These are phyloP conservation scores for Boletus fagicola DNA, from an alignment of 768 basidiomycete genomes.

Conservation along the genomic window DNA sequence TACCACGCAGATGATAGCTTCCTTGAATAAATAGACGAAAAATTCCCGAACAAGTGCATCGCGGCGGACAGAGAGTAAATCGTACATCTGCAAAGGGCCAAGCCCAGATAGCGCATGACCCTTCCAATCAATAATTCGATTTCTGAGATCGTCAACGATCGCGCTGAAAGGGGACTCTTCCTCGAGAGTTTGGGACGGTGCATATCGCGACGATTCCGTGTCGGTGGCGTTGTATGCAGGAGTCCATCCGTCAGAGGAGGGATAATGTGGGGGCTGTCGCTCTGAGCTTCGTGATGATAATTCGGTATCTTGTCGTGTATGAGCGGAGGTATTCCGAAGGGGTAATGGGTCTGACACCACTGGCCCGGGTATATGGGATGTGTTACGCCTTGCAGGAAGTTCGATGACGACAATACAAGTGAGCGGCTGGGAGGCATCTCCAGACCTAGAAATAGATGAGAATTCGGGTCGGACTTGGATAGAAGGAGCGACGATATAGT, in stretches of 20 bases:
- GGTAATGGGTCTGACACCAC: constrained; percentile 48
- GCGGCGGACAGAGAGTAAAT: constrained; percentile 83
- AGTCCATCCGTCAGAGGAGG: constrained; percentile 25
- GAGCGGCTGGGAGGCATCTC: constrained; percentile 72
- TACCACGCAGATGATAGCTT: constrained; percentile 97
- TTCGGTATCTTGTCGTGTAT: constrained; percentile 24
- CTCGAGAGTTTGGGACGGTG: constrained; percentile 33
- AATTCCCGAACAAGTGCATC: constrained; percentile 91
- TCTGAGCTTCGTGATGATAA: constrained; percentile 14
- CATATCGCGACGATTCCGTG: constrained; percentile 31
- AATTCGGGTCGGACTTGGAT: constrained; percentile 96
- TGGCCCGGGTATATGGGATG: constrained; percentile 52
- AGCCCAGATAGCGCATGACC: constrained; percentile 88
- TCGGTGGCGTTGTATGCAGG: constrained; percentile 32
- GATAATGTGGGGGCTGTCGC: constrained; percentile 15
- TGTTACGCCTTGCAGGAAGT: constrained; percentile 72
- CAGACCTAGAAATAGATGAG: constrained; percentile 69
- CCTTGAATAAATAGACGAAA: constrained; percentile 94
- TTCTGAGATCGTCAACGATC: constrained; percentile 86
- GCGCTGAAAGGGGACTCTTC: constrained; percentile 77
- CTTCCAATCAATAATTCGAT: constrained; percentile 95
- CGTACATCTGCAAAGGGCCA: constrained; percentile 89
- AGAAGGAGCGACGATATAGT: constrained; percentile 85
- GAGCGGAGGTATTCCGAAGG: constrained; percentile 27
- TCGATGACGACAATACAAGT: constrained; percentile 95